Evolutionary conservation across 1,284 basidiomycete species (phyloP).

Genomic region (Cystobasidiaceae sp.): DNA sequence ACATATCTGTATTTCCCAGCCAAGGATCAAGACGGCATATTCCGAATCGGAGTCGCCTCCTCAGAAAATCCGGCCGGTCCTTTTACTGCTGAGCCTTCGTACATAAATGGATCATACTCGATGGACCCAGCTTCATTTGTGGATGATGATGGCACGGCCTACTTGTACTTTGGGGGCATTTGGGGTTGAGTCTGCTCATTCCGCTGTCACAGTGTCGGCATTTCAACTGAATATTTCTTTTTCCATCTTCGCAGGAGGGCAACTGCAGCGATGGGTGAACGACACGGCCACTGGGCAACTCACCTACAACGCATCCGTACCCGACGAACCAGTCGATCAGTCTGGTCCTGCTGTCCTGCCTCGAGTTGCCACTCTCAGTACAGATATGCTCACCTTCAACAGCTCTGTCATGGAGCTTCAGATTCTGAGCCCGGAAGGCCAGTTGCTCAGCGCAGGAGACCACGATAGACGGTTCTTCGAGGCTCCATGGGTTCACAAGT

Average conservation of each 20-base stretch:
- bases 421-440: slow-evolving; percentile 39
- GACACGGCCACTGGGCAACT: too few species aligned
- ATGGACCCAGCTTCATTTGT: slow-evolving; percentile 45
- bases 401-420: slow-evolving; percentile 38
- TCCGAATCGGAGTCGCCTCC: slow-evolving; percentile 44
- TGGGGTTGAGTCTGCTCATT: too few species aligned
- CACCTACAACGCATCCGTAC: slow-evolving; percentile 35
- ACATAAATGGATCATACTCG: slow-evolving; percentile 42
- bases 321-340: slow-evolving; percentile 39
- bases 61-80: slow-evolving; percentile 42
- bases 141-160: slow-evolving; percentile 42
- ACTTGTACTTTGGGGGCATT: slow-evolving; percentile 45
- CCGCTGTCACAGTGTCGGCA: too few species aligned
- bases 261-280: slow-evolving; percentile 44
- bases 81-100: slow-evolving; percentile 41
- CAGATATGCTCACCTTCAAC: slow-evolving; percentile 42
- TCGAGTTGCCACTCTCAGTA: slow-evolving; percentile 40
- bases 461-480: slow-evolving; percentile 46
- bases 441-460: slow-evolving; percentile 41
- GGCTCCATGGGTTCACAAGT: slow-evolving; percentile 45
- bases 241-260: too few species aligned
- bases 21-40: slow-evolving; percentile 43
- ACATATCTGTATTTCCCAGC: slow-evolving; percentile 46
- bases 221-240: too few species aligned
- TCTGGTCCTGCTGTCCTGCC: slow-evolving; percentile 38